phyloP scores from a whole-genome alignment of 2,329 filamentous ascomycete genomes.

The Fusarium caatingaense region DNA sequence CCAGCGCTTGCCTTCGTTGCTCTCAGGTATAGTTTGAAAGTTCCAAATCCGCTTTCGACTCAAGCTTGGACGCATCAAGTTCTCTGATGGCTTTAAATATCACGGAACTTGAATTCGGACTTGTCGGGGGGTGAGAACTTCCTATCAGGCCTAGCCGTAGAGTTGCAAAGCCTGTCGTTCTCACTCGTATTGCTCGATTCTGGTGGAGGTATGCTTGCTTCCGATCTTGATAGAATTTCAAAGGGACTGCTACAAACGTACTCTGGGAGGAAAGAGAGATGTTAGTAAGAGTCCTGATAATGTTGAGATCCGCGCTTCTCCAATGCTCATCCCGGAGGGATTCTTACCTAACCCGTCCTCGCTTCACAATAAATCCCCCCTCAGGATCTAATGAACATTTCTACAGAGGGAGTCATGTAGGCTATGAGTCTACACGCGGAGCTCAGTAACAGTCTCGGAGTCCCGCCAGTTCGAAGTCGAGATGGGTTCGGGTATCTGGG shows the following conservation, averaged over 20 bases:
- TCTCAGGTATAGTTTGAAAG: not conserved
- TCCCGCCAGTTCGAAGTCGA: not conserved
- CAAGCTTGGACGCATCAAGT: too few relatives aligned
- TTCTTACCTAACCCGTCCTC: not conserved
- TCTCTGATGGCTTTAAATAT: too few relatives aligned
- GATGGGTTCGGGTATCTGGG: not conserved
- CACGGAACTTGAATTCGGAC: rapidly evolving
- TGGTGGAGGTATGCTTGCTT: not conserved
- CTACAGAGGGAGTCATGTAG: rapidly evolving
- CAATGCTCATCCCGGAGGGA: too few relatives aligned
- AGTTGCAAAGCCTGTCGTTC: not conserved
- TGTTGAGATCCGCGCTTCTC: not conserved
- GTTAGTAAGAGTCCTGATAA: not conserved
- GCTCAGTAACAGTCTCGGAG: not conserved
- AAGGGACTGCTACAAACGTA: not conserved
- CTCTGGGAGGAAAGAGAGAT: too few relatives aligned
- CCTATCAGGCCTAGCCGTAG: not conserved
- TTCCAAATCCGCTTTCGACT: too few relatives aligned
- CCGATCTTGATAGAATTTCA: not conserved
- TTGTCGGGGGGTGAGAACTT: not conserved
- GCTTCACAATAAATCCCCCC: not conserved
- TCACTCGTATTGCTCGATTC: not conserved
- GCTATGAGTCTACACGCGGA: rapidly evolving
- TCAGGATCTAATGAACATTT: not conserved
- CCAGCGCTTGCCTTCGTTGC: not conserved